Conservation (phyloP, 495 filamentous ascomycete species). For the Pseudomonodictys pantanalensis region DNA sequence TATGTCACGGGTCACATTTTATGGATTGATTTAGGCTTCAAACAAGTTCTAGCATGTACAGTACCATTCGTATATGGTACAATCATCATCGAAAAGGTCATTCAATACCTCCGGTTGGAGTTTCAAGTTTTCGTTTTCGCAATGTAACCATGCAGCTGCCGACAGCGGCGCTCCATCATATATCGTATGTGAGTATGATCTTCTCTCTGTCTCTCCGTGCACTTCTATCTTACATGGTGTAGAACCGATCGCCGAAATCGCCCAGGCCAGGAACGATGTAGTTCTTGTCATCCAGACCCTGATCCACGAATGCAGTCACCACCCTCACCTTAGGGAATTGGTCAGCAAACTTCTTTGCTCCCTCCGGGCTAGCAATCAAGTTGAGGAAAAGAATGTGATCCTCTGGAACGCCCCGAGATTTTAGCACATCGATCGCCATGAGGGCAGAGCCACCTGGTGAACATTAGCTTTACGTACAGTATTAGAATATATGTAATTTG, state of each 20-base stretch:
- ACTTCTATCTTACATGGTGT: slow-evolving; percentile 79
- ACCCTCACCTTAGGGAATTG: slow-evolving; percentile 89
- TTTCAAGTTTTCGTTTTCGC: too few relatives aligned
- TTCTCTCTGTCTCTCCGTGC: too few relatives aligned
- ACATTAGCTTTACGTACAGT: slow-evolving; percentile 20
- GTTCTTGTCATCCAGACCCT: slow-evolving; percentile 93
- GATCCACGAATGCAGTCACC: slow-evolving; percentile 95
- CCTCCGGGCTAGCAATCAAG: slow-evolving; percentile 90
- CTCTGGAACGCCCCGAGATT: slow-evolving; percentile 84
- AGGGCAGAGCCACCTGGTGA: slow-evolving; percentile 77
- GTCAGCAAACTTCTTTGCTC: slow-evolving; percentile 82
- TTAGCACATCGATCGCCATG: slow-evolving; percentile 92
- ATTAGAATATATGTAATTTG: background rate
- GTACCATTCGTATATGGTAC: too few relatives aligned
- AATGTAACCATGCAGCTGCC: too few relatives aligned
- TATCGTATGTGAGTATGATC: too few relatives aligned
- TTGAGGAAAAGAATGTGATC: slow-evolving; percentile 95
- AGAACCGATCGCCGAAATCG: slow-evolving; percentile 96
- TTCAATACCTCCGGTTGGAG: too few relatives aligned
- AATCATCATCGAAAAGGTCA: too few relatives aligned
- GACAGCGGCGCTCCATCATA: too few relatives aligned
- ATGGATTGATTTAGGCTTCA: too few relatives aligned
- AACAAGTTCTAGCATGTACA: too few relatives aligned
- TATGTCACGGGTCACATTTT: too few relatives aligned
- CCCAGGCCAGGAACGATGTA: slow-evolving; percentile 95